These are phyloP conservation scores for Penicillium canescens DNA, from an alignment of 495 filamentous ascomycete genomes.

Conservation along the genomic window DNA sequence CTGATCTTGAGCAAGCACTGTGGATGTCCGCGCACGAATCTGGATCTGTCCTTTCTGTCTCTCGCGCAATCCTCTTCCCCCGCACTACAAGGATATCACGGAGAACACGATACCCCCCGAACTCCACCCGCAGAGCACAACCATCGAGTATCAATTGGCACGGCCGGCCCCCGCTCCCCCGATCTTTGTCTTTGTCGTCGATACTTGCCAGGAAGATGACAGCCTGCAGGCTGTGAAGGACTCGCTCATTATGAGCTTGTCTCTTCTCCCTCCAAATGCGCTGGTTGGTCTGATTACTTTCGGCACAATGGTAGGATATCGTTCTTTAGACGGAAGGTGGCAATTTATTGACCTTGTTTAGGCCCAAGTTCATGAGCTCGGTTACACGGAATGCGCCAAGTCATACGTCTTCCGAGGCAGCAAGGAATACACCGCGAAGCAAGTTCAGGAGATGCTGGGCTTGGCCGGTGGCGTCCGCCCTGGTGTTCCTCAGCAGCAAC, in stretches of 20 bases:
- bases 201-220: constrained; percentile 98
- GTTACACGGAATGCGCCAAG: constrained; percentile 97
- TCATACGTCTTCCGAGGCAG: constrained; percentile 99
- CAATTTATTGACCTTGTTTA: constrained; percentile 37
- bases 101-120: constrained; percentile 93
- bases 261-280: constrained; percentile 87
- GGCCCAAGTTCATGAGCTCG: constrained; percentile 97
- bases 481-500: constrained; percentile 63
- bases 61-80: constrained; percentile 89
- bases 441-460: constrained; percentile 98
- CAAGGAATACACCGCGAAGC: constrained; percentile 96
- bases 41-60: constrained; percentile 99
- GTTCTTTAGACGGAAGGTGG: background rate
- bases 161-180: constrained; percentile 91
- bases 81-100: constrained; percentile 99
- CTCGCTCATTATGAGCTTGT: constrained; percentile 95
- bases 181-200: constrained; percentile 96
- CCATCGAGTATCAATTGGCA: constrained; percentile 94
- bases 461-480: constrained; percentile 69
- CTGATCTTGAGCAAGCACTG: constrained; percentile 63
- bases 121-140: constrained; percentile 89
- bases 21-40: constrained; percentile 89
- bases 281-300: constrained; percentile 94
- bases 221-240: constrained; percentile 94
- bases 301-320: constrained; percentile 82